These are phyloP conservation scores for Pestalotiopsis sp. DNA, from an alignment of 2,329 filamentous ascomycete genomes.

Conservation along the genomic window DNA sequence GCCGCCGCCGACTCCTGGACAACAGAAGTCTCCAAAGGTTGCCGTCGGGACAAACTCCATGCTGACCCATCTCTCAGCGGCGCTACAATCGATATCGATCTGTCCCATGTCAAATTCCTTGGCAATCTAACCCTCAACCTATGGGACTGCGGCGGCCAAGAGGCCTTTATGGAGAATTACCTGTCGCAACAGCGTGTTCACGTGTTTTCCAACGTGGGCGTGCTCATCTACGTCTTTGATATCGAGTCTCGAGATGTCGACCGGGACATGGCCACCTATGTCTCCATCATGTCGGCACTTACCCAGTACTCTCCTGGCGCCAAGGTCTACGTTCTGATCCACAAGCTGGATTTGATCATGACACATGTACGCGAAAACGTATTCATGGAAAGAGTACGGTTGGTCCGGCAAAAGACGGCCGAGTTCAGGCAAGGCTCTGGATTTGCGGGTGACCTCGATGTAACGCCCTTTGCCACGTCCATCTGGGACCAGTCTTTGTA, in stretches of 20 bases:
- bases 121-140: slow-evolving; percentile 96
- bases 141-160: slow-evolving; percentile 98
- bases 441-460: slow-evolving; percentile 55
- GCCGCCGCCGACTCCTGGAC: background rate
- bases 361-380: slow-evolving; percentile 76
- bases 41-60: background rate
- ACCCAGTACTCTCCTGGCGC: slow-evolving; percentile 81
- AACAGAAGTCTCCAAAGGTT: background rate
- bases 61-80: slow-evolving; percentile 50
- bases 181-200: slow-evolving; percentile 93
- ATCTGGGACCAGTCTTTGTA: slow-evolving; percentile 99
- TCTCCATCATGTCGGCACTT: slow-evolving; percentile 85
- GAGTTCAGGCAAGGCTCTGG: slow-evolving; percentile 52
- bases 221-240: slow-evolving; percentile 99
- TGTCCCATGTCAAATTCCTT: slow-evolving; percentile 98
- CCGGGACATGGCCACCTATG: slow-evolving; percentile 90
- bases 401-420: slow-evolving; percentile 74
- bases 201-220: slow-evolving; percentile 95
- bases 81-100: slow-evolving; percentile 97
- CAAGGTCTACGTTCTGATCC: slow-evolving; percentile 91
- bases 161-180: slow-evolving; percentile 99
- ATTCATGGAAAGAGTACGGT: slow-evolving; percentile 80
- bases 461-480: slow-evolving; percentile 90
- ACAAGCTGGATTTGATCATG: slow-evolving; percentile 98
- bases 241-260: slow-evolving; percentile 95